Base-by-base conservation (phyloP, 768 basidiomycete species). In the Termitomyces sp. region DNA sequence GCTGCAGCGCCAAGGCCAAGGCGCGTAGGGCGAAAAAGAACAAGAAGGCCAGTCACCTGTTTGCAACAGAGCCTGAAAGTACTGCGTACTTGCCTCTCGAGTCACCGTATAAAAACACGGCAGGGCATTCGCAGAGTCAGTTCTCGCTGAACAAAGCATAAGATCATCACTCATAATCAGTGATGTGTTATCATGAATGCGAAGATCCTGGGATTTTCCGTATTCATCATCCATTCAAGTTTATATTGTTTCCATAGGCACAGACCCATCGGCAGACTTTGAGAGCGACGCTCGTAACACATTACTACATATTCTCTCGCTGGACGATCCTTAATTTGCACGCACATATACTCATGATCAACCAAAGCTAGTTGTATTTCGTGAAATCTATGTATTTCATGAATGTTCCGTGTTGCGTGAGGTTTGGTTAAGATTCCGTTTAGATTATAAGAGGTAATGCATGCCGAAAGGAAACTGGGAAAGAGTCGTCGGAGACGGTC, bases 1-100 rank as follows among this genome's bases (percentile, higher is more conserved):
- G 86, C 67, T 80, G 78, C 61, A 67, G 76, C 30, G 56, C 56
- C 28, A 57, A 53, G 16, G 56, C 56, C 39, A 57, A 53, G 45
- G 56, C 56, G 14, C 50, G 56, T 40, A 73, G 72, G 48, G 60
- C 67, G 41, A 50, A 50, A n/a, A 67, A 61, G 60, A 60, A 57
- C 42, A 57, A 62, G 35, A 59, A 60, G 23, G 37, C 35, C 50
- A 56, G 63, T 10, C 28, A 59, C 27, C 43, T 65, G 30, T 67
- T 68, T 58, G 60, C 57, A 30, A 66, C 59, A 32, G 63, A 70
- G 42, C 52, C 65, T 9, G 63, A 61, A 49, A 65, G 67, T 47
- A 66, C 68, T 6, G 64, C 70, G 10, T 72, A 74, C 50, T 59
- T 70, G 23, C 70, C 70, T 9, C 63, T 74, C 27, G 68, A 70